phyloP scores from a whole-genome alignment of 768 basidiomycete genomes.

The Lactifluus hygrophoroides region DNA sequence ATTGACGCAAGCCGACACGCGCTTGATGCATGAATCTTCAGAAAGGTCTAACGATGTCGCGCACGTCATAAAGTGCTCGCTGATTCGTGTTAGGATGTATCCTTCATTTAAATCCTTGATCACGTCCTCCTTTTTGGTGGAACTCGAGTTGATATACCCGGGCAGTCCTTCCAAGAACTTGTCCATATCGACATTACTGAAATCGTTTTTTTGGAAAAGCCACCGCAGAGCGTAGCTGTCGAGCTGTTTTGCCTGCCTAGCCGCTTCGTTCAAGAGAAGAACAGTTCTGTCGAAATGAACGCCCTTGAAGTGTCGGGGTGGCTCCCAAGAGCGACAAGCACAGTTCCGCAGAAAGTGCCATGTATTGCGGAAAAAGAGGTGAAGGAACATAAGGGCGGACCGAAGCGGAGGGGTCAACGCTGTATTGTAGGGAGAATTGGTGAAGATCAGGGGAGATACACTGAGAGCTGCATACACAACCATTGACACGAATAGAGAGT shows the following conservation, averaged over 20 bases:
- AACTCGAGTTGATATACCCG: conserved; percentile 3
- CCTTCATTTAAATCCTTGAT: not conserved
- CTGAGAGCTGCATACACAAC: conserved; percentile 3
- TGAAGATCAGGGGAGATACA: conserved; percentile 2
- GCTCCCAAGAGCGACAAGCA: too few relatives aligned
- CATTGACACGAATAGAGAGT: not conserved
- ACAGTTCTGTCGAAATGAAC: not conserved
- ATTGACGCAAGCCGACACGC: not conserved
- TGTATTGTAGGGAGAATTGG: conserved; percentile 10
- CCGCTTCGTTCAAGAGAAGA: not conserved
- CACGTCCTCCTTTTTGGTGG: not conserved
- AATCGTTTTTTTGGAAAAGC: conserved; percentile 6
- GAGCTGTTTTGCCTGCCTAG: not conserved
- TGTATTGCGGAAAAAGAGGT: not conserved
- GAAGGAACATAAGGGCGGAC: not conserved
- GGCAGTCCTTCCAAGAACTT: conserved; percentile 8
- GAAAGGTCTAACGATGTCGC: conserved; percentile 1
- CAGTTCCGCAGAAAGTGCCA: too few relatives aligned
- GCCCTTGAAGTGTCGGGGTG: not conserved
- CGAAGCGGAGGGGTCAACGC: conserved; percentile 4
- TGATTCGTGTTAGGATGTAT: not conserved
- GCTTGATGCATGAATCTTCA: not conserved
- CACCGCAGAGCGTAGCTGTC: conserved; percentile 4
- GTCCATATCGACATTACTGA: conserved; percentile 7
- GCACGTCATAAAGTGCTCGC: conserved; percentile 9